These are phyloP conservation scores for Biscutella laevigata DNA, from an alignment of 441 rosid species.

Conservation along the genomic window DNA sequence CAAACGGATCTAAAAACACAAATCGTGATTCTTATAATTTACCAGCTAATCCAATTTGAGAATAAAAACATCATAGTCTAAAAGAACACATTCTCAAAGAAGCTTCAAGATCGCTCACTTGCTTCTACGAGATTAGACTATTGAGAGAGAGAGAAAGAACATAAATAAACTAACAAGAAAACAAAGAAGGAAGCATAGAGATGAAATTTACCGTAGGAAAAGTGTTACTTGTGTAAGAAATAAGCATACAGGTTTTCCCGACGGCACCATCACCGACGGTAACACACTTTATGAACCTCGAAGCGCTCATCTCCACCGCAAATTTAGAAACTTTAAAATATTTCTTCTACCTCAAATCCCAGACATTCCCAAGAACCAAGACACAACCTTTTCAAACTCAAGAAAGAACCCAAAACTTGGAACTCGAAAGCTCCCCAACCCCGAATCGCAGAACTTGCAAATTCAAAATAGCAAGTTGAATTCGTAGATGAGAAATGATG, in stretches of 20 bases:
- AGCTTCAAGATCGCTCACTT: constrained; percentile 17
- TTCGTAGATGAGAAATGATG: constrained; percentile 14
- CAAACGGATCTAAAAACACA: neutral
- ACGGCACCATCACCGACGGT: constrained; percentile 70
- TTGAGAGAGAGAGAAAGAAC: neutral
- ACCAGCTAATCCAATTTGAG: neutral
- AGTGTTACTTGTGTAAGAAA: constrained; percentile 68
- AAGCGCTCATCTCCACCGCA: constrained; percentile 51
- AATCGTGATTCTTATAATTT: neutral
- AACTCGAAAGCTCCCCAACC: neutral
- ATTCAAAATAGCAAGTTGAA: constrained; percentile 10
- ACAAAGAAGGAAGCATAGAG: too few relatives aligned
- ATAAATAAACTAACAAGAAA: neutral
- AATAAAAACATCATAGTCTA: neutral
- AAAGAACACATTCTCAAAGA: neutral
- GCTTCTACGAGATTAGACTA: too few relatives aligned
- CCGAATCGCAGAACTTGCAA: neutral
- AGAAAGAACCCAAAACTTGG: neutral
- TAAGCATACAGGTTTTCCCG: constrained; percentile 60
- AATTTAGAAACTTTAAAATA: neutral
- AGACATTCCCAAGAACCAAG: constrained; percentile 20
- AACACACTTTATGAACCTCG: constrained; percentile 61
- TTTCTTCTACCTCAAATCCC: constrained; percentile 8
- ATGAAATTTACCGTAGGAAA: constrained; percentile 56
- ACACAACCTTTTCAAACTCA: neutral